Evolutionary conservation across 331 rosid genomes (phyloP).

Genomic region (Malus hybrid): DNA sequence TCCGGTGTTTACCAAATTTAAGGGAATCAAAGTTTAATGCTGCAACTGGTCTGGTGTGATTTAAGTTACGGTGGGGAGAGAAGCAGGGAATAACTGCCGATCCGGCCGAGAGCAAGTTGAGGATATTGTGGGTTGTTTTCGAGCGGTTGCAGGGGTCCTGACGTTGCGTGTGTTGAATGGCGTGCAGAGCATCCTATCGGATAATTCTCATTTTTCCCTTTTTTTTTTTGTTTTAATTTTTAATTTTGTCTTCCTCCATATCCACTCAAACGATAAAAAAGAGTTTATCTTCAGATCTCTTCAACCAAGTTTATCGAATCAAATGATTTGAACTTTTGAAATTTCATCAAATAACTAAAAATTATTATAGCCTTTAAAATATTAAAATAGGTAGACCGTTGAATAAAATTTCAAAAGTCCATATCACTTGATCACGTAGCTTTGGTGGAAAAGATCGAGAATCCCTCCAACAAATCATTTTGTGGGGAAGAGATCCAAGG

Average conservation of each 20-base stretch:
- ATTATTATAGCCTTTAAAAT: rapidly evolving
- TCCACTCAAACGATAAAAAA: not conserved
- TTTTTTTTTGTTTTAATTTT: not conserved
- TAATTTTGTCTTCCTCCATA: not conserved
- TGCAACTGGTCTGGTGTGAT: not conserved
- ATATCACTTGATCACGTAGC: no score
- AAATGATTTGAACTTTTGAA: rapidly evolving
- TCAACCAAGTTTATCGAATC: rapidly evolving
- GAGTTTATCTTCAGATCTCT: no score
- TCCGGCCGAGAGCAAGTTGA: not conserved
- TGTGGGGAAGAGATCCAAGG: no score
- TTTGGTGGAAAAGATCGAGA: no score
- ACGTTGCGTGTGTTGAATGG: constrained; percentile 39
- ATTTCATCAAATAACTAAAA: rapidly evolving
- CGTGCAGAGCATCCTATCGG: constrained; percentile 45
- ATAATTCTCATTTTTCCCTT: constrained; percentile 6
- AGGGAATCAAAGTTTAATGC: no score
- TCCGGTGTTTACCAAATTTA: no score
- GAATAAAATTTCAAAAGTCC: rapidly evolving
- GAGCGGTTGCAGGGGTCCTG: constrained; percentile 24
- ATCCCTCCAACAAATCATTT: no score
- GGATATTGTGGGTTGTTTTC: constrained; percentile 1
- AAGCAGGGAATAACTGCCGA: constrained; percentile 2
- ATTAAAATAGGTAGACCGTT: no score
- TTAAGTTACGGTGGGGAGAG: not conserved